A percentile compares a stretch with the other conserved stretches of the same genome.
Conservation (phyloP, 768 basidiomycete genomes). For the Calocera viscosa region DNA sequence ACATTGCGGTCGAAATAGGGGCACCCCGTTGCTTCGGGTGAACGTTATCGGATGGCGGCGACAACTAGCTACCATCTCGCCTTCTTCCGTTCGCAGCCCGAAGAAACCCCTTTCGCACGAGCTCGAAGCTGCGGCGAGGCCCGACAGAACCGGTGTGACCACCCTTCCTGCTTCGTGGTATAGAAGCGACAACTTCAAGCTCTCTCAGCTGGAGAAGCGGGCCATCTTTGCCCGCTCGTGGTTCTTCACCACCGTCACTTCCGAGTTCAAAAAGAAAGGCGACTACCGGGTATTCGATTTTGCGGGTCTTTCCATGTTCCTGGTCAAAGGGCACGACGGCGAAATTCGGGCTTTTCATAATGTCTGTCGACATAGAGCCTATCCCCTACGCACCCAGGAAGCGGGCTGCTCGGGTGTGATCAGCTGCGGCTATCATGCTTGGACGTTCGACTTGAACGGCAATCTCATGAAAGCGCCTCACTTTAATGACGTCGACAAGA, state of each 20-base stretch:
- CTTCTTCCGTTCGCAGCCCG: background rate
- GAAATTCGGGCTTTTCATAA: conserved; percentile 11
- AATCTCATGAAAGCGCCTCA: conserved; percentile 16
- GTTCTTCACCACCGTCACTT: conserved; percentile 11
- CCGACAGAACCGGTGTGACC: background rate
- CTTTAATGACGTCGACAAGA: conserved; percentile 15
- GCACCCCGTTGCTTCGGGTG: background rate
- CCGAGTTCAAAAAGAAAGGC: conserved; percentile 10
- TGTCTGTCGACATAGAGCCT: conserved; percentile 14
- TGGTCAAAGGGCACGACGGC: conserved; percentile 5
- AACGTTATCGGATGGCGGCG: background rate
- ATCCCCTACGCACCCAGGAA: conserved; percentile 13
- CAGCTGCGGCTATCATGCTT: conserved; percentile 13
- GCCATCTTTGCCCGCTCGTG: conserved; percentile 15
- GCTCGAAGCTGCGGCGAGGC: background rate
- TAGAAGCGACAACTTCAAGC: conserved; percentile 9
- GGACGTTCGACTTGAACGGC: conserved; percentile 13
- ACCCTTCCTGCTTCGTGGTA: conserved; percentile 12
- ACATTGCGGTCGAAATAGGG: background rate
- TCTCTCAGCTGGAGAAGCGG: conserved; percentile 14
- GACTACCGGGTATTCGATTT: conserved; percentile 13
- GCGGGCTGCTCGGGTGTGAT: conserved; percentile 6
- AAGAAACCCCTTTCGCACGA: background rate
- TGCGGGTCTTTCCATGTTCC: conserved; percentile 9
- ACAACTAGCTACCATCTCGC: background rate